Percentiles rank a stretch among this genome's conserved stretches.
Evolutionary conservation across 1,139 yeast species (phyloP).

Genomic region (Geotrichum aggregatum): DNA sequence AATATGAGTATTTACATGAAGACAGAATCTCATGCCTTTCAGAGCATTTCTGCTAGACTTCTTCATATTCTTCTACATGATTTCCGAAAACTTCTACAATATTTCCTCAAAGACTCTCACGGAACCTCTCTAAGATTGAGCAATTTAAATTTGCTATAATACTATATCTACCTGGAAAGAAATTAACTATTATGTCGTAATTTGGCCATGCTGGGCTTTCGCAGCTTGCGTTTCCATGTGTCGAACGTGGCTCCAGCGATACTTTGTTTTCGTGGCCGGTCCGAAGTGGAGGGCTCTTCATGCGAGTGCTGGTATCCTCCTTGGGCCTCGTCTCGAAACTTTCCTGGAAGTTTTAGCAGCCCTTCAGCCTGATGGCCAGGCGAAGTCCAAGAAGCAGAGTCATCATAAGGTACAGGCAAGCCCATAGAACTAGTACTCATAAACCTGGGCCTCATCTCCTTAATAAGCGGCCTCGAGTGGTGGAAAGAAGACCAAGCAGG

Average conservation of each 20-base stretch:
- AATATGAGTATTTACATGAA: too few species aligned
- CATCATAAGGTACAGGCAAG: not conserved
- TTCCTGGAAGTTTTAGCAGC: not conserved
- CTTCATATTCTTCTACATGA: too few species aligned
- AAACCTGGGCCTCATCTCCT: not conserved
- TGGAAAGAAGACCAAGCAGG: not conserved
- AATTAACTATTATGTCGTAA: slow-evolving; percentile 2
- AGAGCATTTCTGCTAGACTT: too few species aligned
- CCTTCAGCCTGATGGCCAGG: too few species aligned
- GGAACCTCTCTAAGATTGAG: too few species aligned
- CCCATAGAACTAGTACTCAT: not conserved
- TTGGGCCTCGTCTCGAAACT: not conserved
- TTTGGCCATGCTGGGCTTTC: slow-evolving; percentile 11
- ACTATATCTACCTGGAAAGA: too few species aligned
- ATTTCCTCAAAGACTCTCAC: too few species aligned
- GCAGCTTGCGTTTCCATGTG: not conserved
- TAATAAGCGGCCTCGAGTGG: not conserved
- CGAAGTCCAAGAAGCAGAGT: not conserved
- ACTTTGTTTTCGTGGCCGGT: too few species aligned
- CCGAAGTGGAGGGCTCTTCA: not conserved
- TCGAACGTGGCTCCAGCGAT: not conserved
- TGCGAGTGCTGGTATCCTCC: not conserved
- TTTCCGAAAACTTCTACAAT: too few species aligned
- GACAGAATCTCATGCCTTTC: too few species aligned
- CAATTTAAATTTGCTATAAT: too few species aligned